A percentile compares a stretch with the other conserved stretches of the same genome.
Conservation (phyloP, 2,329 filamentous ascomycete genomes). For the Incumbomyces lentus region DNA sequence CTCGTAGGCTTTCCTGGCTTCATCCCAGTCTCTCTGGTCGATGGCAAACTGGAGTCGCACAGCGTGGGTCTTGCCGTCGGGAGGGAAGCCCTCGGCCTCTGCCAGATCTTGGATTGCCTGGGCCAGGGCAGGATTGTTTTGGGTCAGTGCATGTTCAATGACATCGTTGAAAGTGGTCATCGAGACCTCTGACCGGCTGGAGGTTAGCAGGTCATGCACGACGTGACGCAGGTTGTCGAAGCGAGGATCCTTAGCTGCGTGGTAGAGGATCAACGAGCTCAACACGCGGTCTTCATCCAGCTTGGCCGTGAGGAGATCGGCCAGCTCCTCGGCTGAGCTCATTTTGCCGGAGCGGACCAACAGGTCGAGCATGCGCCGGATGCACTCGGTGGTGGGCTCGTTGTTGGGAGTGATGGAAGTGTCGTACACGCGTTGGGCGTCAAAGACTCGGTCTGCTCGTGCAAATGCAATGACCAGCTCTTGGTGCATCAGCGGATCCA, state of each 20-base stretch:
- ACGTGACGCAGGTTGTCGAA: slow-evolving; percentile 64
- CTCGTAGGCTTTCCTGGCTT: slow-evolving; percentile 46
- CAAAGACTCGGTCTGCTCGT: slow-evolving; percentile 44
- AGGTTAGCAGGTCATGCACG: slow-evolving; percentile 55
- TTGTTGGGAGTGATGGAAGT: slow-evolving; percentile 38
- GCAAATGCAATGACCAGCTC: slow-evolving; percentile 55
- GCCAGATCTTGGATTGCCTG: slow-evolving; percentile 63
- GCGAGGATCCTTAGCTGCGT: slow-evolving; percentile 59
- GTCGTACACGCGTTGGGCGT: slow-evolving; percentile 58
- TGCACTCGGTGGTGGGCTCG: slow-evolving; percentile 37
- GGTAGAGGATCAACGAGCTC: slow-evolving; percentile 65
- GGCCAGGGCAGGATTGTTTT: slow-evolving; percentile 59
- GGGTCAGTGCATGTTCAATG: slow-evolving; percentile 60
- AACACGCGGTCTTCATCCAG: slow-evolving; percentile 13
- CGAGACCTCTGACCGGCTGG: slow-evolving; percentile 45
- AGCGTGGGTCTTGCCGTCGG: slow-evolving; percentile 60
- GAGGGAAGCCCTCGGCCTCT: slow-evolving; percentile 52
- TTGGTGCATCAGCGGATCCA: slow-evolving; percentile 33
- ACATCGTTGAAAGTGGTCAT: slow-evolving; percentile 66
- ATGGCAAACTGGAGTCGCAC: slow-evolving; percentile 68
- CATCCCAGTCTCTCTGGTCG: slow-evolving; percentile 60
- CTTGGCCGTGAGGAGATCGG: slow-evolving; percentile 9
- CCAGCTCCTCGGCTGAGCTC: slow-evolving; percentile 46
- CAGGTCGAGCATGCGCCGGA: slow-evolving; percentile 49
- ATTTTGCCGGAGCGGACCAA: slow-evolving; percentile 49